A percentile compares a stretch with the other conserved stretches of the same genome.
These are phyloP conservation scores for Calocybe gambosa DNA, from an alignment of 1,284 basidiomycete species.

Conservation along the genomic window DNA sequence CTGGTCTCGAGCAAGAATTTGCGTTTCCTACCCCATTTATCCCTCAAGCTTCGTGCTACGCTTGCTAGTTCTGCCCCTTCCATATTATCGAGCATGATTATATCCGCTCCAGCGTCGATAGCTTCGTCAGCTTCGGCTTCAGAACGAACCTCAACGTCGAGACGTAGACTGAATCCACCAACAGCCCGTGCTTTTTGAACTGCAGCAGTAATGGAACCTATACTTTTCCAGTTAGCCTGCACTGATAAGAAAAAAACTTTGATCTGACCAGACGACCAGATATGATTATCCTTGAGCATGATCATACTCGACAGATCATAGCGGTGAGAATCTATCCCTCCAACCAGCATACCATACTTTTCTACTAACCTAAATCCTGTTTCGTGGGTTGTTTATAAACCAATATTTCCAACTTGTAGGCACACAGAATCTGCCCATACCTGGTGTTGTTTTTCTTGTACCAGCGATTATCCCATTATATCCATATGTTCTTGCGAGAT, in stretches of 20 bases:
- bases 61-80: constrained; percentile 67
- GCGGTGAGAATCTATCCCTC: constrained; percentile 95
- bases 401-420: neutral
- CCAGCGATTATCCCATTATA: constrained; percentile 91
- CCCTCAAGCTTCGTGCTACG: constrained; percentile 67
- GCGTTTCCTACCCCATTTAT: constrained; percentile 71
- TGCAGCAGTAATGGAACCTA: constrained; percentile 87
- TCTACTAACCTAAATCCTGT: constrained; percentile 91
- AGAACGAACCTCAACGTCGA: constrained; percentile 92
- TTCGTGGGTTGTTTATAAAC: neutral
- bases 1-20: constrained; percentile 89
- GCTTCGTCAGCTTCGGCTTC: constrained; percentile 93
- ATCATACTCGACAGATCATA: constrained; percentile 98
- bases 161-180: constrained; percentile 87
- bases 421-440: constrained; percentile 25
- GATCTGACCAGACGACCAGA: constrained; percentile 85
- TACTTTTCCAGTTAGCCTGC: constrained; percentile 2
- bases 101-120: constrained; percentile 92
- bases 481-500: constrained; percentile 74
- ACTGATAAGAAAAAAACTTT: neutral
- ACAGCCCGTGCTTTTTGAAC: constrained; percentile 82
- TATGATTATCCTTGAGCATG: constrained; percentile 99
- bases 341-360: constrained; percentile 98
- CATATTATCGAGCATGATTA: constrained; percentile 98
- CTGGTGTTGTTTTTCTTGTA: constrained; percentile 98